Conservation (phyloP, 169 alveolate species). For the Plasmodium relictum region DNA sequence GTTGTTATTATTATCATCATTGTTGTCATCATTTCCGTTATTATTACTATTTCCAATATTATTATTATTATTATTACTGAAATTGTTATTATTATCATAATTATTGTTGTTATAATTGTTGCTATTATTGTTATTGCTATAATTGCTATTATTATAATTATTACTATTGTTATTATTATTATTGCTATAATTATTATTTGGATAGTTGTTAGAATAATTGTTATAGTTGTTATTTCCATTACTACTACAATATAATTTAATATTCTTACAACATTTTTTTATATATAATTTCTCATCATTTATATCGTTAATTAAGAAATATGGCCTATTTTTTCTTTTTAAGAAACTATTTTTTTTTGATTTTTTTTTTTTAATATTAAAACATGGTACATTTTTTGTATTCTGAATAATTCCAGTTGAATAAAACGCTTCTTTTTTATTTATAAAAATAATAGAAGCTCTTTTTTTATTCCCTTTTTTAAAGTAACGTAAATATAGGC, state of each 20-base stretch:
- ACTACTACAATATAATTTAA: not conserved
- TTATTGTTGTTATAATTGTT: constrained; percentile 5
- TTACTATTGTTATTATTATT: not conserved
- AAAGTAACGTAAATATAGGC: too few relatives aligned
- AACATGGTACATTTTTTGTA: not conserved
- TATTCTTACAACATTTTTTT: not conserved
- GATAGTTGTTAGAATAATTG: not conserved
- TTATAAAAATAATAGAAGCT: not conserved
- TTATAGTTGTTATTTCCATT: not conserved
- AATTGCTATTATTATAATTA: not conserved
- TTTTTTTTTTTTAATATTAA: not conserved
- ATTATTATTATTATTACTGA: constrained; percentile 6
- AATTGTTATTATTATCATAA: constrained; percentile 4
- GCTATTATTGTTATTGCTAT: not conserved
- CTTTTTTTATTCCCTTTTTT: not conserved
- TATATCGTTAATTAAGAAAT: not conserved
- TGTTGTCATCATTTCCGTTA: not conserved
- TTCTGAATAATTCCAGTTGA: not conserved
- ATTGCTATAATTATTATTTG: not conserved
- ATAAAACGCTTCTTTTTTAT: not conserved
- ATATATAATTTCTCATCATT: not conserved
- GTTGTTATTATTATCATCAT: constrained; percentile 10
- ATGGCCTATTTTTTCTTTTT: not conserved
- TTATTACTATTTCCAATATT: not conserved
- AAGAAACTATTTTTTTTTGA: not conserved